Conservation (phyloP, 805 yeast species). For the Metschnikowia rubicola region DNA sequence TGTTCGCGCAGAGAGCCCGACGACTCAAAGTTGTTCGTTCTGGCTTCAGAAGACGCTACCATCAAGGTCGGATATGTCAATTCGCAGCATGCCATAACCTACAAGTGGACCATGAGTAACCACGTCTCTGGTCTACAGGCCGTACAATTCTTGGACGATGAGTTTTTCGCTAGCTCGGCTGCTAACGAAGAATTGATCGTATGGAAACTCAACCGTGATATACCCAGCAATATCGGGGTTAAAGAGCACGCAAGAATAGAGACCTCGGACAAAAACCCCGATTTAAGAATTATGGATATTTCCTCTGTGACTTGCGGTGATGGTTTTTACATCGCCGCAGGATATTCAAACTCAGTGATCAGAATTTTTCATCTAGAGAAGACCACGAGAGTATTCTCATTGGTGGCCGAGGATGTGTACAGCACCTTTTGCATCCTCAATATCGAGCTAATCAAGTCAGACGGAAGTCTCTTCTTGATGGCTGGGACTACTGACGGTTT, state of each 20-base stretch:
- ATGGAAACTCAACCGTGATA: slow-evolving; percentile 58
- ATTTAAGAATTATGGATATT: slow-evolving; percentile 87
- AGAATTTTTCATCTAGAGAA: slow-evolving; percentile 57
- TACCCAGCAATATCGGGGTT: slow-evolving; percentile 42
- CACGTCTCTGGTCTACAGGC: slow-evolving; percentile 90
- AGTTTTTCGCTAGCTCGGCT: slow-evolving; percentile 50
- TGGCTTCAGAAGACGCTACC: slow-evolving; percentile 90
- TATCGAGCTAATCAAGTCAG: slow-evolving; percentile 42
- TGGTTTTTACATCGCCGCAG: slow-evolving; percentile 60
- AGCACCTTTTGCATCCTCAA: slow-evolving; percentile 75
- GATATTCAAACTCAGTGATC: slow-evolving; percentile 81
- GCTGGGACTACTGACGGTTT: slow-evolving; percentile 81
- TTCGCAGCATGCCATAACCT: slow-evolving; percentile 40
- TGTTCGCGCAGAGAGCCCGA: slow-evolving; percentile 30
- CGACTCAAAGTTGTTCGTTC: slow-evolving; percentile 47
- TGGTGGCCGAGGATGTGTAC: slow-evolving; percentile 51
- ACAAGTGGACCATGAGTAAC: slow-evolving; percentile 61
- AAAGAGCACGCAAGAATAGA: slow-evolving; percentile 50
- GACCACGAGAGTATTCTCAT: slow-evolving; percentile 33
- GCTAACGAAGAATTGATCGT: slow-evolving; percentile 85
- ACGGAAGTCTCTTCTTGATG: slow-evolving; percentile 34
- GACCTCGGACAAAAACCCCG: slow-evolving; percentile 61
- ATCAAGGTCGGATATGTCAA: slow-evolving; percentile 51
- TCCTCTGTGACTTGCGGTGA: slow-evolving; percentile 36
- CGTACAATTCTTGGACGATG: slow-evolving; percentile 56